These are phyloP conservation scores for Spathaspora sp. DNA, from an alignment of 1,139 yeast genomes.

Conservation along the genomic window DNA sequence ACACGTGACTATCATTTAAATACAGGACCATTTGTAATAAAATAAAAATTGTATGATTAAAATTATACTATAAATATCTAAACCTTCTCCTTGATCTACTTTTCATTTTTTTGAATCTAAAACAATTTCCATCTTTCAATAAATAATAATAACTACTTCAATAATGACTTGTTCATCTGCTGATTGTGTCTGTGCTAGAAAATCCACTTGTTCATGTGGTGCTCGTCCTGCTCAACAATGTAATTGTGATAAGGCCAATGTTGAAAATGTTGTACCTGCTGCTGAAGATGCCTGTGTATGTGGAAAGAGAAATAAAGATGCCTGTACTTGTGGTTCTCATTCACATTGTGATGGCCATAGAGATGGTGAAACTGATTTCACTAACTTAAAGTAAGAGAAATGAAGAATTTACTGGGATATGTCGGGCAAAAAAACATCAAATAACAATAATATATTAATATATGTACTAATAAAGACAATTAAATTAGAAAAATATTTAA, in stretches of 20 bases:
- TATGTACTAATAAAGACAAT: background rate
- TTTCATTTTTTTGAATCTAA: background rate
- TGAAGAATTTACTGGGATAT: background rate
- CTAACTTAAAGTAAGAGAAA: constrained; percentile 29
- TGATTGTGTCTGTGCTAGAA: constrained; percentile 48
- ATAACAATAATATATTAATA: background rate
- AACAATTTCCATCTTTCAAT: background rate
- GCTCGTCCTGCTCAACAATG: constrained; percentile 48
- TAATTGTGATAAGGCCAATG: constrained; percentile 41
- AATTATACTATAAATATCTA: background rate
- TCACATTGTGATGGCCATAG: constrained; percentile 41
- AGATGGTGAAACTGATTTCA: constrained; percentile 50
- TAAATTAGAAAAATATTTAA: background rate
- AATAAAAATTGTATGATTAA: too few relatives aligned
- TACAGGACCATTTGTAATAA: background rate
- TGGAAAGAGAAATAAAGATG: constrained; percentile 42
- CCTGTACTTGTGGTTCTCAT: constrained; percentile 44
- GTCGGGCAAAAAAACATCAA: background rate
- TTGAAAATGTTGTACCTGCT: constrained; percentile 41
- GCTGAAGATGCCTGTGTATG: constrained; percentile 43
- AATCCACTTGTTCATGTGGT: constrained; percentile 53
- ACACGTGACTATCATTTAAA: background rate
- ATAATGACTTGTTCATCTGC: constrained; percentile 45
- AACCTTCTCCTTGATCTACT: background rate
- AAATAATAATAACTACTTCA: background rate